These are phyloP conservation scores for Microcyclosporella mali DNA, from an alignment of 2,329 filamentous ascomycete species.

Conservation along the genomic window DNA sequence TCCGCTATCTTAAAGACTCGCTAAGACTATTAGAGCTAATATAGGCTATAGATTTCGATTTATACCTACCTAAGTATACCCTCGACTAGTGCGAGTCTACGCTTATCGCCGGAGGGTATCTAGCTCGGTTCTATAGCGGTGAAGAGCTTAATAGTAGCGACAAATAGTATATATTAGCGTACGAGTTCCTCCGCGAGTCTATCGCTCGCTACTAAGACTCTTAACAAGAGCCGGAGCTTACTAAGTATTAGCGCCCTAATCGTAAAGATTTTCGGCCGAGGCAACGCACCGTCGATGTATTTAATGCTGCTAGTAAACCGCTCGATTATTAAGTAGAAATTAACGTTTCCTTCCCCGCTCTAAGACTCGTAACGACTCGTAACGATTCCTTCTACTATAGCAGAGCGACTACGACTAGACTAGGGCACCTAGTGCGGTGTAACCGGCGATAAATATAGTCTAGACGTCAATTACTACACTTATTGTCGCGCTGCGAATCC, in stretches of 20 bases:
- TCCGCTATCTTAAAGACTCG: neutral
- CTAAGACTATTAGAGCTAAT: neutral
- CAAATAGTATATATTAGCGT: neutral
- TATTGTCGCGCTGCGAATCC: too few species aligned
- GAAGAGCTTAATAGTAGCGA: too few species aligned
- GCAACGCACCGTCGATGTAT: too few species aligned
- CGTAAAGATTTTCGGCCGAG: too few species aligned
- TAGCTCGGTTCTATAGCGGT: too few species aligned
- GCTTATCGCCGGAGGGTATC: too few species aligned
- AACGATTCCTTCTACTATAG: neutral
- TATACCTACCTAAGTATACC: neutral
- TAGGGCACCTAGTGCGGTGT: too few species aligned
- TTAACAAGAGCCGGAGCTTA: neutral
- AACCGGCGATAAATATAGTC: too few species aligned
- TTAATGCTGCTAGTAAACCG: neutral
- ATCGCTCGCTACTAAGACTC: neutral
- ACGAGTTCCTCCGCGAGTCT: neutral
- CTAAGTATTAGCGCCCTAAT: neutral
- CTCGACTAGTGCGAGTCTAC: neutral
- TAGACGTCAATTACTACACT: too few species aligned
- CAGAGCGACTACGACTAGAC: neutral
- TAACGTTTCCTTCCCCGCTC: too few species aligned
- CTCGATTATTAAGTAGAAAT: neutral
- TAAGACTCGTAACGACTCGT: too few species aligned
- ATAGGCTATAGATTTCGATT: neutral